Evolutionary conservation across 768 basidiomycete genomes (phyloP).

Genomic region (Hygrophoropsis aurantiaca): DNA sequence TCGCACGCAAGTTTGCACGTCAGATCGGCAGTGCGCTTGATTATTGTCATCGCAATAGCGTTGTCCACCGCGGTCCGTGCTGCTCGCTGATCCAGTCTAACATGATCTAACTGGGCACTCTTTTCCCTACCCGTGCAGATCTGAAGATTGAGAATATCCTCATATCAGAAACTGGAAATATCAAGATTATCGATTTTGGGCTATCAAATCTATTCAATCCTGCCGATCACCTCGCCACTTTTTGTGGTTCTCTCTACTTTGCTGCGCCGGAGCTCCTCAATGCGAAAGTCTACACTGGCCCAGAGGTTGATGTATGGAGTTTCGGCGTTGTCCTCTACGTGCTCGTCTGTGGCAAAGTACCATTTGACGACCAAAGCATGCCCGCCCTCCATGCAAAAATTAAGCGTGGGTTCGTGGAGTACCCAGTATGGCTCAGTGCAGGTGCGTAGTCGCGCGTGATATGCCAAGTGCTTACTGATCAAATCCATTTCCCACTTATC

Average conservation of each 20-base stretch:
- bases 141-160: constrained; percentile 99
- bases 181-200: constrained; percentile 99
- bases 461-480: constrained; percentile 10
- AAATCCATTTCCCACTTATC: too few relatives aligned
- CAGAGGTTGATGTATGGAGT: constrained; percentile 98
- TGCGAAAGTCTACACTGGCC: constrained; percentile 94
- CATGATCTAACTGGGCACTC: too few relatives aligned
- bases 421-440: constrained; percentile 93
- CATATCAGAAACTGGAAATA: constrained; percentile 97
- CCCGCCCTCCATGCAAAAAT: constrained; percentile 99
- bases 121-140: constrained; percentile 39
- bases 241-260: constrained; percentile 98
- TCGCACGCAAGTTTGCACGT: constrained; percentile 94
- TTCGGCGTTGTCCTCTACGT: constrained; percentile 98
- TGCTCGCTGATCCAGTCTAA: constrained; percentile 14
- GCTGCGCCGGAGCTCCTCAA: constrained; percentile 97
- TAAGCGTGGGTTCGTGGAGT: constrained; percentile 95
- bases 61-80: constrained; percentile 84
- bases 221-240: constrained; percentile 77
- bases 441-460: constrained; percentile 48
- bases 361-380: constrained; percentile 99
- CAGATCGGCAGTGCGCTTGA: constrained; percentile 96
- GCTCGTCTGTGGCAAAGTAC: constrained; percentile 97
- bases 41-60: constrained; percentile 96
- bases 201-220: constrained; percentile 96